A percentile compares a stretch with the other conserved stretches of the same genome.
phyloP scores from a whole-genome alignment of 331 rosid genomes.

The Stylosanthes scabra region DNA sequence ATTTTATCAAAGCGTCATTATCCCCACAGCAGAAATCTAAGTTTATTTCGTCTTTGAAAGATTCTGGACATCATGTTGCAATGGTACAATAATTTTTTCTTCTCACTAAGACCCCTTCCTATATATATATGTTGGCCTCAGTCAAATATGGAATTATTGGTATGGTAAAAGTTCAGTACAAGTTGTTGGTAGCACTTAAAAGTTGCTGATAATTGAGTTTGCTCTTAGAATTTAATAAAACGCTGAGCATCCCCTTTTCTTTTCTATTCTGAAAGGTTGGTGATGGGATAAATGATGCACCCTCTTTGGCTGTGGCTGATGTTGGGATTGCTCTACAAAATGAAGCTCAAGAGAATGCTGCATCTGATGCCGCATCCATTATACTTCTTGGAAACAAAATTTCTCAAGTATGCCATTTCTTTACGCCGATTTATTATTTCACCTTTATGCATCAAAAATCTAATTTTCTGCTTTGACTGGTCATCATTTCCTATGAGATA shows the following conservation, averaged over 20 bases:
- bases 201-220: conserved; percentile 24
- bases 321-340: conserved; percentile 95
- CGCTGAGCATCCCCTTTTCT: not conserved
- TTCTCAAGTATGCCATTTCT: conserved; percentile 73
- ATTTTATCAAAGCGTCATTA: conserved; percentile 74
- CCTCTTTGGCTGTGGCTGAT: conserved; percentile 94
- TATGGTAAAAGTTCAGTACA: conserved; percentile 18
- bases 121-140: not conserved
- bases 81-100: conserved; percentile 78
- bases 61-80: conserved; percentile 88
- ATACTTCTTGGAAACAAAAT: conserved; percentile 90
- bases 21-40: conserved; percentile 86
- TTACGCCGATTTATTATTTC: conserved; percentile 25
- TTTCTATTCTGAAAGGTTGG: conserved; percentile 75
- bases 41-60: conserved; percentile 79
- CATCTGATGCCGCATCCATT: conserved; percentile 96
- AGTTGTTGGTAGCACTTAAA: conserved; percentile 1
- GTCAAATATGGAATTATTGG: conserved; percentile 18
- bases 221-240: conserved; percentile 31
- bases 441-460: conserved; percentile 22
- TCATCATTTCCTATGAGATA: not conserved
- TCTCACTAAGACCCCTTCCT: not conserved
- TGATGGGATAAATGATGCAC: conserved; percentile 99
- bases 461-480: not conserved
- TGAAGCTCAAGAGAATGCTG: conserved; percentile 94